Percentiles rank a stretch among this genome's conserved stretches.
These are phyloP conservation scores for Papiliotrema terrestris DNA, from an alignment of 1,284 basidiomycete species.

Conservation along the genomic window DNA sequence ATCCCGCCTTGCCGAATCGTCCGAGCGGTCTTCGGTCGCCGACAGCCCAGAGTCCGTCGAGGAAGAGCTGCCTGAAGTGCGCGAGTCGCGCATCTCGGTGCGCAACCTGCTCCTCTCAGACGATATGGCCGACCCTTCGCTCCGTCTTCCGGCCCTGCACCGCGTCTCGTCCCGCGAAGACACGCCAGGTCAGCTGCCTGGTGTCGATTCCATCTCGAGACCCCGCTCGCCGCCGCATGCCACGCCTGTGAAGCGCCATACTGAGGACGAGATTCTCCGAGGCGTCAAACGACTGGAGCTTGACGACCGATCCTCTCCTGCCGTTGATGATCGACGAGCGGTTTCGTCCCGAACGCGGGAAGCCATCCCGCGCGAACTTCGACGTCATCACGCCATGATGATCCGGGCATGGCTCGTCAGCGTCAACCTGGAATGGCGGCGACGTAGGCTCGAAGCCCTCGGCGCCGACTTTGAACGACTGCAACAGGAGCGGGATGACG, in stretches of 20 bases:
- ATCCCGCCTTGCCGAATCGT: slow-evolving; percentile 20
- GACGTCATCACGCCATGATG: slow-evolving; percentile 36
- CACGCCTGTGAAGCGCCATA: slow-evolving; percentile 40
- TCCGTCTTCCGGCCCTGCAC: slow-evolving; percentile 22
- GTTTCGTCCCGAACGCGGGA: not conserved
- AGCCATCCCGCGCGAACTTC: slow-evolving; percentile 14
- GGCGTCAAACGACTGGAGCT: slow-evolving; percentile 46
- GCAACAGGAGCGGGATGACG: not conserved
- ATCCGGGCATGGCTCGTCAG: slow-evolving; percentile 45
- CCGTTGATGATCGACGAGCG: not conserved
- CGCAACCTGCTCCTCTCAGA: slow-evolving; percentile 8
- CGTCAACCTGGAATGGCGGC: slow-evolving; percentile 41
- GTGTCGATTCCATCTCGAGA: slow-evolving; percentile 7
- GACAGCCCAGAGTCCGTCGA: slow-evolving; percentile 16
- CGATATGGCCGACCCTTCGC: slow-evolving; percentile 17
- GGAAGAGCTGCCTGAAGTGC: slow-evolving; percentile 7
- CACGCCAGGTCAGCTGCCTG: not conserved
- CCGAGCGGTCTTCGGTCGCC: slow-evolving; percentile 24
- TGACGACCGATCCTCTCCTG: slow-evolving; percentile 18
- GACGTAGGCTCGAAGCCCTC: slow-evolving; percentile 20
- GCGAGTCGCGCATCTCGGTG: slow-evolving; percentile 11
- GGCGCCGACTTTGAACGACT: not conserved
- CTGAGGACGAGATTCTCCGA: slow-evolving; percentile 40
- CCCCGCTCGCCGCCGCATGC: slow-evolving; percentile 15
- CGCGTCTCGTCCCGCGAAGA: slow-evolving; percentile 4